Percentiles rank a stretch among this genome's conserved stretches.
These are phyloP conservation scores for Magnusiomyces sp. DNA, from an alignment of 1,139 yeast genomes.

Conservation along the genomic window DNA sequence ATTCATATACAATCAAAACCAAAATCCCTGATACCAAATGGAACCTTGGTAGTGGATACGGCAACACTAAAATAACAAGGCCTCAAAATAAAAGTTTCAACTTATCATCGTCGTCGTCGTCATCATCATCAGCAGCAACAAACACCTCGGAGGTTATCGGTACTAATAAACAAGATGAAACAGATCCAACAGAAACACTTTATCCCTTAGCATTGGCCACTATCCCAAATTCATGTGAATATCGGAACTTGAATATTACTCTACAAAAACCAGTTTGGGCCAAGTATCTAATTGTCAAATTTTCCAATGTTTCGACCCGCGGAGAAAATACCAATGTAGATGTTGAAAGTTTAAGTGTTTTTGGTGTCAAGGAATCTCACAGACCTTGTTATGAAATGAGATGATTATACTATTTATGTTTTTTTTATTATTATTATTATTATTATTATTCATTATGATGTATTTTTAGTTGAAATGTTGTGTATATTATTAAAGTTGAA, in stretches of 20 bases:
- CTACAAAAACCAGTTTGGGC: conserved; percentile 13
- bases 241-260: conserved; percentile 13
- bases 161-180: too few relatives aligned
- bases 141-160: background rate
- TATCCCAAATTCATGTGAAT: conserved; percentile 8
- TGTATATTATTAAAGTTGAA: too few relatives aligned
- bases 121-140: background rate
- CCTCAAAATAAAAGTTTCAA: background rate
- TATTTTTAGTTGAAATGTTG: too few relatives aligned
- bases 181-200: conserved; percentile 8
- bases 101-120: background rate
- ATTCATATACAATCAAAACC: background rate
- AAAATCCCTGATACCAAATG: conserved; percentile 3
- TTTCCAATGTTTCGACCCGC: conserved; percentile 10
- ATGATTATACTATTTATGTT: background rate
- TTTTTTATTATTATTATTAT: too few relatives aligned
- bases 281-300: conserved; percentile 12
- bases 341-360: conserved; percentile 14
- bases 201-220: conserved; percentile 15
- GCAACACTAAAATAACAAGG: too few relatives aligned
- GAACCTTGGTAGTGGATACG: background rate
- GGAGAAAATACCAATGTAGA: conserved; percentile 14
- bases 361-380: conserved; percentile 1
- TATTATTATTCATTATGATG: too few relatives aligned
- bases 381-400: conserved; percentile 1